A percentile compares a stretch with the other conserved stretches of the same genome.
Evolutionary conservation across 2,329 filamentous ascomycete species (phyloP).

Genomic region (Phyllosticta citribraziliensis): DNA sequence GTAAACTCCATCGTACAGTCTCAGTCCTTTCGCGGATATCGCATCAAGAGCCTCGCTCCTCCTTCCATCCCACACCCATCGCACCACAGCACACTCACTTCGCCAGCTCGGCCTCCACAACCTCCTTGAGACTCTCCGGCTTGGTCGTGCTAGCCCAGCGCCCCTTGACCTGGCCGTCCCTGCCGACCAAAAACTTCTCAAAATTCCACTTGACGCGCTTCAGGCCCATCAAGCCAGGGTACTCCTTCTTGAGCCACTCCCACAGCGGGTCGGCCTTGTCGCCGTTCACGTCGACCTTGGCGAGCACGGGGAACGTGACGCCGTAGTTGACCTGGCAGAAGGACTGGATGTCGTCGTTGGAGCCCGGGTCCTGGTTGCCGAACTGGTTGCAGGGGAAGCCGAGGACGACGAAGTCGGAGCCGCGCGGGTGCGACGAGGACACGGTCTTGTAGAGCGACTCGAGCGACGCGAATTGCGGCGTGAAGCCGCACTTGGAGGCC

Average conservation of each 20-base stretch:
- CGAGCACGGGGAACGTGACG: slow-evolving; percentile 81
- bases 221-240: slow-evolving; percentile 76
- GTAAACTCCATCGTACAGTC: no score
- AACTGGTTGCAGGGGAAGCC: slow-evolving; percentile 99
- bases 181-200: slow-evolving; percentile 89
- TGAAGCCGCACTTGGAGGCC: slow-evolving; percentile 97
- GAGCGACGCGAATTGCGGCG: slow-evolving; percentile 83
- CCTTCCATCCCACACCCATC: neutral
- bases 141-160: slow-evolving; percentile 84
- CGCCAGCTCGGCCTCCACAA: slow-evolving; percentile 62
- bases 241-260: slow-evolving; percentile 60
- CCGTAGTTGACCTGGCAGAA: slow-evolving; percentile 92
- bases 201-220: slow-evolving; percentile 99
- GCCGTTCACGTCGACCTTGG: slow-evolving; percentile 92
- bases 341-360: slow-evolving; percentile 50
- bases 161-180: slow-evolving; percentile 74
- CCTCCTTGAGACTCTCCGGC: slow-evolving; percentile 67
- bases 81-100: neutral
- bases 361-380: slow-evolving; percentile 76
- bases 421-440: slow-evolving; percentile 50
- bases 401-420: slow-evolving; percentile 70
- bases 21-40: neutral
- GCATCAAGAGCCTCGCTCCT: neutral
- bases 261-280: slow-evolving; percentile 68
- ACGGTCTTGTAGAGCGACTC: slow-evolving; percentile 80